These are phyloP conservation scores for Alopecurus myosuroides DNA, from an alignment of 176 grass and related monocot genomes.

Conservation along the genomic window DNA sequence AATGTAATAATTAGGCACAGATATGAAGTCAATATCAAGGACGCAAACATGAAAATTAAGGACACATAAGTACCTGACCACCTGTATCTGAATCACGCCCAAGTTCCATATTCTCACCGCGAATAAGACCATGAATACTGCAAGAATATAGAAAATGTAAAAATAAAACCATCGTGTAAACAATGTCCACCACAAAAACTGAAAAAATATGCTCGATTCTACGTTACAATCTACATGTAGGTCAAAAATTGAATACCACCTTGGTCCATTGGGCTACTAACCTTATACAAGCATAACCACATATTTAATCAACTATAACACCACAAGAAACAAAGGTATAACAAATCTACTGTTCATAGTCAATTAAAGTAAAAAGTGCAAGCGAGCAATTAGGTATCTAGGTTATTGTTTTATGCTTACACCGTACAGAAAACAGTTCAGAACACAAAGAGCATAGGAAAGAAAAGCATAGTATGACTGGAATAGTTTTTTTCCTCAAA, in stretches of 20 bases:
- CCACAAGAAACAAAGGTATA: background rate
- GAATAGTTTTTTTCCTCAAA: background rate
- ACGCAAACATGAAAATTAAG: background rate
- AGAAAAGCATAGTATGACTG: background rate
- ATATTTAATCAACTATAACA: background rate
- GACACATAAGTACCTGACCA: slow-evolving; percentile 49
- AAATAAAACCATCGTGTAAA: slow-evolving; percentile 11
- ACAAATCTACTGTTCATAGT: background rate
- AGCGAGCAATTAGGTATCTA: background rate
- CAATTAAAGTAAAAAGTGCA: background rate
- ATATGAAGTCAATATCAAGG: background rate
- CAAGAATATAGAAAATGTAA: slow-evolving; percentile 12
- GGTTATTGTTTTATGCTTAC: background rate
- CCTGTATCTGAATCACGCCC: slow-evolving; percentile 84
- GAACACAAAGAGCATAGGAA: background rate
- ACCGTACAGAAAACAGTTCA: background rate
- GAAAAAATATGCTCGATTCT: background rate
- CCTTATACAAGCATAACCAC: background rate
- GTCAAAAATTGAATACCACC: background rate
- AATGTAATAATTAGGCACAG: background rate
- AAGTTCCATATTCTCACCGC: slow-evolving; percentile 91
- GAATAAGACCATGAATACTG: slow-evolving; percentile 88
- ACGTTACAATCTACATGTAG: slow-evolving; percentile 4
- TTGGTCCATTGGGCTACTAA: background rate
- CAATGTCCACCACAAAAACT: background rate